Conservation (phyloP, 331 rosid genomes). For the Quercus lobata region DNA sequence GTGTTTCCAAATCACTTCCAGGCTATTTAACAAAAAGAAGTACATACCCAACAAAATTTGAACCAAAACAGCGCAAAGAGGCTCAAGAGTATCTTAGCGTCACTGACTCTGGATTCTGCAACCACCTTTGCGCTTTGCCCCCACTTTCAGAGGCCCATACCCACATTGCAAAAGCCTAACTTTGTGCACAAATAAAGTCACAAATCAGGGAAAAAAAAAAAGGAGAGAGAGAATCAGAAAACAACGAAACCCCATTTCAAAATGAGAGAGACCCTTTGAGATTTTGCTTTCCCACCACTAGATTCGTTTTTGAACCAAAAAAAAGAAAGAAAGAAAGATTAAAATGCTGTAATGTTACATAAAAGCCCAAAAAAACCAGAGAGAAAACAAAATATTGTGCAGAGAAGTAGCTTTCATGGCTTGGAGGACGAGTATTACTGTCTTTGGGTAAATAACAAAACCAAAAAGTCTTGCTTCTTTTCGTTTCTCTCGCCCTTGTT, state of each 20-base stretch:
- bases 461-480: slow-evolving; percentile 38
- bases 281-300: slow-evolving; percentile 1
- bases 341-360: no score
- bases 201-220: background rate
- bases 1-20: background rate
- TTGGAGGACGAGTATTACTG: slow-evolving; percentile 1
- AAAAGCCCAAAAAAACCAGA: slow-evolving; percentile 11
- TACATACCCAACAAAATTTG: slow-evolving; percentile 15
- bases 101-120: slow-evolving; percentile 14
- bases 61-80: slow-evolving; percentile 15
- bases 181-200: slow-evolving; percentile 16
- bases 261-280: background rate
- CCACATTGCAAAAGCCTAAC: slow-evolving; percentile 14
- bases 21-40: background rate
- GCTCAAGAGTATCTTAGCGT: slow-evolving; percentile 19
- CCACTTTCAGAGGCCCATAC: background rate
- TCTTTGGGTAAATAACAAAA: slow-evolving; percentile 26
- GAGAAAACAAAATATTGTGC: slow-evolving; percentile 30
- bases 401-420: slow-evolving; percentile 56
- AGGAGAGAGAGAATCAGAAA: background rate
- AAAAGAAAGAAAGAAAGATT: background rate
- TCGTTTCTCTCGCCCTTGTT: slow-evolving; percentile 34
- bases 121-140: slow-evolving; percentile 26
- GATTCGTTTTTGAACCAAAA: slow-evolving; percentile 3
- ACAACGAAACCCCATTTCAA: background rate